These are phyloP conservation scores for Camelina laxa DNA, from an alignment of 345 rosid species.

Conservation along the genomic window DNA sequence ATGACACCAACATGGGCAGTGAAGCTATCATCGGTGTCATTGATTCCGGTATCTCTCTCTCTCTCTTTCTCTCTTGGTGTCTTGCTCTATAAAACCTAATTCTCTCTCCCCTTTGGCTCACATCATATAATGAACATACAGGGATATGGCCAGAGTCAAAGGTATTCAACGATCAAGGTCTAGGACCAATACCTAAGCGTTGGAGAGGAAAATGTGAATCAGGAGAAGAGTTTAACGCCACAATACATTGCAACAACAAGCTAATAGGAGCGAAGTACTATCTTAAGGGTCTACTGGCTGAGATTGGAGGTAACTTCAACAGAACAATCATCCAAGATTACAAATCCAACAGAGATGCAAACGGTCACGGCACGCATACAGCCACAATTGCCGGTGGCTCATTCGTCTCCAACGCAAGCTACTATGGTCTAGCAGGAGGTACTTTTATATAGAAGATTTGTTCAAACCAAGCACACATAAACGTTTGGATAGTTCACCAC, in stretches of 20 bases:
- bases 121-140: slow-evolving; percentile 8
- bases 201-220: slow-evolving; percentile 58
- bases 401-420: slow-evolving; percentile 48
- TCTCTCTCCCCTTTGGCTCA: background rate
- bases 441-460: background rate
- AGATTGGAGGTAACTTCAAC: slow-evolving; percentile 44
- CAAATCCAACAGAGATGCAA: slow-evolving; percentile 53
- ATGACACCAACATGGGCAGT: slow-evolving; percentile 42
- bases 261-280: slow-evolving; percentile 60
- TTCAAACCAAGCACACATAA: background rate
- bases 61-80: background rate
- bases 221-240: slow-evolving; percentile 44
- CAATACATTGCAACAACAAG: slow-evolving; percentile 53
- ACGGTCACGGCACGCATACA: slow-evolving; percentile 63
- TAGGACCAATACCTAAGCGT: slow-evolving; percentile 53
- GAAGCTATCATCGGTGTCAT: slow-evolving; percentile 41
- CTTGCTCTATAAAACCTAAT: background rate
- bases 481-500: background rate
- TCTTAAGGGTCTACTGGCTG: slow-evolving; percentile 47
- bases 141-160: slow-evolving; percentile 49
- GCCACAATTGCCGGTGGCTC: slow-evolving; percentile 61
- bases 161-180: slow-evolving; percentile 49
- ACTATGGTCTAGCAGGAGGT: slow-evolving; percentile 50
- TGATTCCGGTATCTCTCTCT: slow-evolving; percentile 34
- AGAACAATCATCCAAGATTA: slow-evolving; percentile 31